phyloP scores from a whole-genome alignment of 306 rosid species.

The Betula pendula region DNA sequence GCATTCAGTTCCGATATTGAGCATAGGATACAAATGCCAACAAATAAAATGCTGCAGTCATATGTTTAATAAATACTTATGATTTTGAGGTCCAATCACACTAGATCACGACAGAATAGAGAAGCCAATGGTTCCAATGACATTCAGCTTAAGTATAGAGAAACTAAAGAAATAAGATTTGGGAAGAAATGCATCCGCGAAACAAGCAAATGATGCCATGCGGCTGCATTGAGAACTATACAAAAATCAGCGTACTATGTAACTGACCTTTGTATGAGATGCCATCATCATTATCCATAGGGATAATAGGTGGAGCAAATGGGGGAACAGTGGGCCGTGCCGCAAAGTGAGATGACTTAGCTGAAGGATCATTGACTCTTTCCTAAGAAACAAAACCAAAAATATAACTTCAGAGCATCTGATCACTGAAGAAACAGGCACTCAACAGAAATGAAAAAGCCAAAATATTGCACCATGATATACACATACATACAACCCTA shows the following conservation, averaged over 20 bases:
- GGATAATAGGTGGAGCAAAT: constrained; percentile 67
- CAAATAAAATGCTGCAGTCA: neutral
- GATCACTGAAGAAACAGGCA: constrained; percentile 13
- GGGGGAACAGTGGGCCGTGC: constrained; percentile 71
- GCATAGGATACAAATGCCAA: neutral
- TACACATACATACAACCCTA: neutral
- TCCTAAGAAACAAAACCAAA: constrained; percentile 51
- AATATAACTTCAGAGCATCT: constrained; percentile 17
- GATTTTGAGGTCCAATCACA: neutral
- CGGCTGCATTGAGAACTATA: constrained; percentile 19
- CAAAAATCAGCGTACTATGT: constrained; percentile 13
- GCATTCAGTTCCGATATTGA: neutral
- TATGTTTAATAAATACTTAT: neutral
- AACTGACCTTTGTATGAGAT: constrained; percentile 70
- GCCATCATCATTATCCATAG: constrained; percentile 86
- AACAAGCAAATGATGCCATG: constrained; percentile 16
- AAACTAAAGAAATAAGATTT: neutral
- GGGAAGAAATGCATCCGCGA: constrained; percentile 12
- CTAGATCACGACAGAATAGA: neutral
- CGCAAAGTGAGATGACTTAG: constrained; percentile 70
- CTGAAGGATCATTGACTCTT: constrained; percentile 74
- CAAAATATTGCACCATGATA: constrained; percentile 5
- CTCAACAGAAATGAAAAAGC: neutral
- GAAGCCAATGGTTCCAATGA: neutral
- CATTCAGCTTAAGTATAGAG: neutral